Conservation (phyloP, 768 basidiomycete species). For the Amanita pallidorosea region DNA sequence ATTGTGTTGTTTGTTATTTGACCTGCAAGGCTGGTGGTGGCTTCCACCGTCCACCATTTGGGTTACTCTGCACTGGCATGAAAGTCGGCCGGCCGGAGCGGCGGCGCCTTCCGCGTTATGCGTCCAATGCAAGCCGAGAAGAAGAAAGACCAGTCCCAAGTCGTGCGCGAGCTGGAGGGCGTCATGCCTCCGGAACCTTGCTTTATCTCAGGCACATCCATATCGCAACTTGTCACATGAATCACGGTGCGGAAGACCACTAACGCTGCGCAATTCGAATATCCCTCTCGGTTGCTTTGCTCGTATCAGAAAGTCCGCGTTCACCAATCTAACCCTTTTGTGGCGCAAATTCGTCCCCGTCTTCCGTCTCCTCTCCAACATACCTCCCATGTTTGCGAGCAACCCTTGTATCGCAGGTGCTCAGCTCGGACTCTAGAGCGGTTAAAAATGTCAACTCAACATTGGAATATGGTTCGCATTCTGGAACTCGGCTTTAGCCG, state of each 20-base stretch:
- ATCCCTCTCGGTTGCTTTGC: constrained; percentile 54
- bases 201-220: constrained; percentile 6
- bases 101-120: constrained; percentile 62
- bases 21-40: constrained; percentile 93
- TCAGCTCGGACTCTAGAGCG: neutral
- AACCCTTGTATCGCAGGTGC: neutral
- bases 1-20: constrained; percentile 87
- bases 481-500: constrained; percentile 61
- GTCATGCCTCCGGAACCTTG: constrained; percentile 50
- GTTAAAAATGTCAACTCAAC: constrained; percentile 7
- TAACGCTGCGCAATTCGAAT: constrained; percentile 7
- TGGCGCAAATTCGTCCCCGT: constrained; percentile 63
- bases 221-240: neutral
- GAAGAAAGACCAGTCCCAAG: constrained; percentile 66
- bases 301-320: constrained; percentile 76
- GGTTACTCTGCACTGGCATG: neutral
- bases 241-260: neutral
- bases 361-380: constrained; percentile 72
- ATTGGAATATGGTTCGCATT: constrained; percentile 34
- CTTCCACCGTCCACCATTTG: constrained; percentile 32
- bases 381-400: constrained; percentile 36
- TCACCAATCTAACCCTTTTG: constrained; percentile 59
- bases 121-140: constrained; percentile 86
- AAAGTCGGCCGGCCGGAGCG: constrained; percentile 13
- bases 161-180: constrained; percentile 88